Percentiles rank a stretch among this genome's conserved stretches.
Evolutionary conservation across 441 rosid genomes (phyloP).

Genomic region (Eutrema salsugineum): DNA sequence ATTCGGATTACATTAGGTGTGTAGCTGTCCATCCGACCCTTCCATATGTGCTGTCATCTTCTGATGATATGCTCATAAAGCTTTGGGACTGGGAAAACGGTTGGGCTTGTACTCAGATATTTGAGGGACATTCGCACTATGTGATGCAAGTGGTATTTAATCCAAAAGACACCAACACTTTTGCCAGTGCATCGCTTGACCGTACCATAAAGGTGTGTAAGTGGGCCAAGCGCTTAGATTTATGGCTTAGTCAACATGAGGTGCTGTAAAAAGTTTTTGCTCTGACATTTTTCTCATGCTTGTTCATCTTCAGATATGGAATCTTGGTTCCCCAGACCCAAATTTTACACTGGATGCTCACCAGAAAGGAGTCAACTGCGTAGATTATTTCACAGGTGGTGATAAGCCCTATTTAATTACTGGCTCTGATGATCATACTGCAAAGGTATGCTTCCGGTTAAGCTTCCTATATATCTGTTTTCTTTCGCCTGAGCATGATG

Average conservation of each 20-base stretch:
- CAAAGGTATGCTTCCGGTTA: conserved; percentile 60
- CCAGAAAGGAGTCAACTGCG: conserved; percentile 93
- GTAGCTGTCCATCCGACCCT: conserved; percentile 77
- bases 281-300: conserved; percentile 7
- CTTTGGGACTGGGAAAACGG: conserved; percentile 98
- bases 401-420: conserved; percentile 88
- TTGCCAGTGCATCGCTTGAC: conserved; percentile 95
- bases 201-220: conserved; percentile 66
- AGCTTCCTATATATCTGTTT: conserved; percentile 6
- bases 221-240: conserved; percentile 4
- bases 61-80: conserved; percentile 88
- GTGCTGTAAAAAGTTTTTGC: conserved; percentile 4
- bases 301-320: conserved; percentile 68
- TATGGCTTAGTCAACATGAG: neutral
- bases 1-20: conserved; percentile 77
- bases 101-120: conserved; percentile 78
- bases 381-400: conserved; percentile 89
- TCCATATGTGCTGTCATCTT: conserved; percentile 75
- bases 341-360: conserved; percentile 92
- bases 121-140: conserved; percentile 88
- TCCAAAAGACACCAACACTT: conserved; percentile 66
- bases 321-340: conserved; percentile 92
- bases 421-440: conserved; percentile 98
- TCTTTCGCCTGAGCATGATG: neutral
- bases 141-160: conserved; percentile 83